Percentiles rank a stretch among this genome's conserved stretches.
These are phyloP conservation scores for Biscogniauxia mediterranea DNA, from an alignment of 2,329 filamentous ascomycete genomes.

Conservation along the genomic window DNA sequence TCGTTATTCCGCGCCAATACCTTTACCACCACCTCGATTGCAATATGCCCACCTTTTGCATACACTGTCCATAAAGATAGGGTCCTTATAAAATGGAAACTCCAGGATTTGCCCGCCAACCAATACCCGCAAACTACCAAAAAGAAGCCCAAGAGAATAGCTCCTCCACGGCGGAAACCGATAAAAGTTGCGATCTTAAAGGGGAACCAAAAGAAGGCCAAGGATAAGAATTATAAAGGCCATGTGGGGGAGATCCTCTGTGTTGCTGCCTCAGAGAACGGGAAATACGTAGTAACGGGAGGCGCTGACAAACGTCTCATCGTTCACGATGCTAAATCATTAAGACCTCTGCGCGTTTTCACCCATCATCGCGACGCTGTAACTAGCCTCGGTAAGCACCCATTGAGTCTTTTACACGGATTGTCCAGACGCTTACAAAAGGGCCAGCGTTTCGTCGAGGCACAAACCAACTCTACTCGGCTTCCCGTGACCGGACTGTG, in stretches of 20 bases:
- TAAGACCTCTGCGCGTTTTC: conserved; percentile 80
- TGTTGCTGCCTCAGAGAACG: conserved; percentile 84
- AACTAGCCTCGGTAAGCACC: conserved; percentile 59
- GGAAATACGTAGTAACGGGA: conserved; percentile 87
- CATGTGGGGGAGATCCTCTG: conserved; percentile 79
- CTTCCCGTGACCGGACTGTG: conserved; percentile 86
- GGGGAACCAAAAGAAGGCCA: conserved; percentile 58
- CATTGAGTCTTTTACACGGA: not conserved
- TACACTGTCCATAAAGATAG: conserved; percentile 90
- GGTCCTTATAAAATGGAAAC: conserved; percentile 83
- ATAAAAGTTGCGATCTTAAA: conserved; percentile 62
- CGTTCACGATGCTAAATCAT: conserved; percentile 78
- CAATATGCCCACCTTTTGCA: conserved; percentile 73
- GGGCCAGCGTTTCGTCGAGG: conserved; percentile 69
- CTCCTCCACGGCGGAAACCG: conserved; percentile 60
- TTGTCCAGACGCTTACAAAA: not conserved
- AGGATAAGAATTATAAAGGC: conserved; percentile 67
- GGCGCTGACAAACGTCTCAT: conserved; percentile 82
- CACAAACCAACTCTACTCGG: conserved; percentile 89
- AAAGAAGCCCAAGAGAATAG: conserved; percentile 58
- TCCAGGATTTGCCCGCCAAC: conserved; percentile 63
- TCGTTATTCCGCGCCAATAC: conserved; percentile 78
- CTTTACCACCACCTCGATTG: conserved; percentile 74
- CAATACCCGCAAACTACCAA: conserved; percentile 59
- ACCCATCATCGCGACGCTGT: conserved; percentile 89